Conservation (phyloP, 495 filamentous ascomycete species). For the Podospora pseudocomata region DNA sequence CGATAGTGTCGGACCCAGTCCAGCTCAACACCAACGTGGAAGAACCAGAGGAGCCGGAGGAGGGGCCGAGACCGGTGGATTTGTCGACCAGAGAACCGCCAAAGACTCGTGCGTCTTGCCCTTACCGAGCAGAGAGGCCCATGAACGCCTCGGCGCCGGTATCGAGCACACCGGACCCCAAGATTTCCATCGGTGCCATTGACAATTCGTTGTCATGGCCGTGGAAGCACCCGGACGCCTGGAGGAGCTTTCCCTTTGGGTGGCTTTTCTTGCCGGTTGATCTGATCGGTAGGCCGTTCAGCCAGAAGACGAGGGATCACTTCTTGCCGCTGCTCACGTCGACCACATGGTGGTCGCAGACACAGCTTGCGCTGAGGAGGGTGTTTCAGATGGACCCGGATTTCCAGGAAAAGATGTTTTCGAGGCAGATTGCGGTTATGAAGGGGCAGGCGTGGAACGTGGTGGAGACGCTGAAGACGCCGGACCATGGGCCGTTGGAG, state of each 20-base stretch:
- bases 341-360: constrained; percentile 94
- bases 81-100: constrained; percentile 44
- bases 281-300: constrained; percentile 93
- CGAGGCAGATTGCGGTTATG: constrained; percentile 94
- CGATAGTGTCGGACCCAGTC: constrained; percentile 78
- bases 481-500: constrained; percentile 90
- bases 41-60: constrained; percentile 46
- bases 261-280: constrained; percentile 98
- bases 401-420: constrained; percentile 98
- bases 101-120: constrained; percentile 50
- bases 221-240: constrained; percentile 97
- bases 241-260: constrained; percentile 87
- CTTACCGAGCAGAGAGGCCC: constrained; percentile 74
- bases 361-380: constrained; percentile 74
- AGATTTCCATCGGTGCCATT: constrained; percentile 82
- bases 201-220: constrained; percentile 98
- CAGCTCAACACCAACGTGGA: constrained; percentile 53
- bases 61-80: constrained; percentile 58
- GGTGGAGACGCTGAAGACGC: constrained; percentile 88
- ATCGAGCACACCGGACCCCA: constrained; percentile 55
- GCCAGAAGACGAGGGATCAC: constrained; percentile 84
- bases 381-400: constrained; percentile 89
- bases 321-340: constrained; percentile 93
- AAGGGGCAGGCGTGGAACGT: constrained; percentile 99
- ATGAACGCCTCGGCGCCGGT: constrained; percentile 73